Evolutionary conservation across 805 yeast species (phyloP).

Genomic region (Ogataea paradorogensis): DNA sequence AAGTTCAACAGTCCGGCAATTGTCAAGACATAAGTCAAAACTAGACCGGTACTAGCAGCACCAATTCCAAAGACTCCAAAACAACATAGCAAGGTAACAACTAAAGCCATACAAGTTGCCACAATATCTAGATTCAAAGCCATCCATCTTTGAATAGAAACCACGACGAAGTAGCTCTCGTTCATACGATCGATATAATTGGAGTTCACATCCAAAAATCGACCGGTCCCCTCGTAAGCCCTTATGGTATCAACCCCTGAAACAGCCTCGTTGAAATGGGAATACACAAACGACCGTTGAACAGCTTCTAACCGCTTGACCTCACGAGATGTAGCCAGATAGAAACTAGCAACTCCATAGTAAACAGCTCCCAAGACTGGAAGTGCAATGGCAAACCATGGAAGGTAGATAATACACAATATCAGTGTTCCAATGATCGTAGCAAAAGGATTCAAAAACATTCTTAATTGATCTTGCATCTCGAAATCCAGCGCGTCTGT

Average conservation of each 20-base stretch:
- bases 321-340: slow-evolving; percentile 72
- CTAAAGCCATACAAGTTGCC: slow-evolving; percentile 42
- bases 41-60: slow-evolving; percentile 60
- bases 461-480: slow-evolving; percentile 65
- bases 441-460: slow-evolving; percentile 52
- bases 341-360: slow-evolving; percentile 49
- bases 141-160: slow-evolving; percentile 64
- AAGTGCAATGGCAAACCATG: slow-evolving; percentile 63
- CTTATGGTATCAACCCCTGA: slow-evolving; percentile 65
- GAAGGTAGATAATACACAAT: slow-evolving; percentile 48
- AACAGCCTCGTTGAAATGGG: slow-evolving; percentile 66
- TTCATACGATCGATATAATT: slow-evolving; percentile 57
- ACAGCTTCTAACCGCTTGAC: slow-evolving; percentile 72
- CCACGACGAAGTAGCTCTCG: slow-evolving; percentile 57
- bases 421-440: slow-evolving; percentile 30
- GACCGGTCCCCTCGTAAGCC: slow-evolving; percentile 43
- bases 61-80: slow-evolving; percentile 55
- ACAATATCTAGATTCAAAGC: slow-evolving; percentile 50
- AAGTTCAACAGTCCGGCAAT: slow-evolving; percentile 54
- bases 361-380: slow-evolving; percentile 50
- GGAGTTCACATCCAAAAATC: slow-evolving; percentile 49
- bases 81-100: slow-evolving; percentile 56
- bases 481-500: slow-evolving; percentile 82
- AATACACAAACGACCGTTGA: slow-evolving; percentile 66
- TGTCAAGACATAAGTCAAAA: slow-evolving; percentile 57